phyloP scores from a whole-genome alignment of 305 asterid species.

The Plantago rigida region DNA sequence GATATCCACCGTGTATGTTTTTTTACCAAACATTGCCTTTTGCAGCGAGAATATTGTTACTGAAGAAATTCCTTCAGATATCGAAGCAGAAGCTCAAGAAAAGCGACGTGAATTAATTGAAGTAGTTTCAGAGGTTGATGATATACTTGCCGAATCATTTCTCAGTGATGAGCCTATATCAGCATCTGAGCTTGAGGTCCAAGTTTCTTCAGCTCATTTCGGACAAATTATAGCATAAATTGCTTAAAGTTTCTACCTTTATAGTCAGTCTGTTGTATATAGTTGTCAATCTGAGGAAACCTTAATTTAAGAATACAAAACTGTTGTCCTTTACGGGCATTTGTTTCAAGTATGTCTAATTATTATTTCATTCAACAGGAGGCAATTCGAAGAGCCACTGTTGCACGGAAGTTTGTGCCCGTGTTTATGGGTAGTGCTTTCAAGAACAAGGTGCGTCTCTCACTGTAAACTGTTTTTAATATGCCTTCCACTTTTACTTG shows the following conservation, averaged over 20 bases:
- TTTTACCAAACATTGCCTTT: conserved; percentile 17
- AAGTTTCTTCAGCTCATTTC: conserved; percentile 20
- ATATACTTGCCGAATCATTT: conserved; percentile 75
- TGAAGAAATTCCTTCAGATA: conserved; percentile 74
- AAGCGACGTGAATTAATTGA: conserved; percentile 85
- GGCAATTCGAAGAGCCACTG: conserved; percentile 87
- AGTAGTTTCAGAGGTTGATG: conserved; percentile 89
- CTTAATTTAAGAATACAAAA: too few relatives aligned
- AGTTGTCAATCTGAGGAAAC: not conserved
- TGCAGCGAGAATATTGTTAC: conserved; percentile 63
- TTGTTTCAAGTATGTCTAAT: conserved; percentile 6
- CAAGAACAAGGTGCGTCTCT: conserved; percentile 74
- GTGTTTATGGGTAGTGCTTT: conserved; percentile 99
- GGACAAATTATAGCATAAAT: not conserved
- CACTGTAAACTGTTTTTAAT: conserved; percentile 5
- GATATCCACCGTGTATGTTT: not conserved
- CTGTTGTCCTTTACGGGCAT: not conserved
- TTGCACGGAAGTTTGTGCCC: conserved; percentile 81
- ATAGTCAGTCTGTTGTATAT: not conserved
- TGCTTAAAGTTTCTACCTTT: not conserved
- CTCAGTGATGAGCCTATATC: conserved; percentile 85
- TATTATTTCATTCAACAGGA: conserved; percentile 43
- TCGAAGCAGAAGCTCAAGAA: conserved; percentile 57
- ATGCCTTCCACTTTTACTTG: conserved; percentile 2
- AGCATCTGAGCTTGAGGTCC: conserved; percentile 74